phyloP scores from a whole-genome alignment of 169 alveolate species.

The Plasmodium coatneyi region DNA sequence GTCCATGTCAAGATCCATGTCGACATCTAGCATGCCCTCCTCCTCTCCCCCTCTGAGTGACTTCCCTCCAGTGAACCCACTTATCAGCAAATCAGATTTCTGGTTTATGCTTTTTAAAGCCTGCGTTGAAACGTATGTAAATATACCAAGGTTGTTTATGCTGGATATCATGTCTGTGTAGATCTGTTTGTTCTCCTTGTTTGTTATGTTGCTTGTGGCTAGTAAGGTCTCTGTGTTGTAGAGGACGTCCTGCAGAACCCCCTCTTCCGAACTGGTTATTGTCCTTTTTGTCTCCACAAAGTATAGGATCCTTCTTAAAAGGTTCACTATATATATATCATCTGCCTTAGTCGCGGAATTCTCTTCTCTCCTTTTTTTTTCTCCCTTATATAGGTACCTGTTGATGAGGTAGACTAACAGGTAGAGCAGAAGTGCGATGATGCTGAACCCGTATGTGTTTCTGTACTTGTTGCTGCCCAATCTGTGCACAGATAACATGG shows the following conservation, averaged over 20 bases:
- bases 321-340: slow-evolving; percentile 21
- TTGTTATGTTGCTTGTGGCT: slow-evolving; percentile 8
- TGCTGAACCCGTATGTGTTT: slow-evolving; percentile 15
- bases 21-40: slow-evolving; percentile 13
- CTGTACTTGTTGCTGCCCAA: slow-evolving; percentile 17
- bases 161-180: slow-evolving; percentile 38
- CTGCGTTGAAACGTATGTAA: slow-evolving; percentile 60
- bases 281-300: slow-evolving; percentile 16
- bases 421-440: neutral
- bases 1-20: neutral
- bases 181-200: slow-evolving; percentile 54
- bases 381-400: neutral
- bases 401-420: neutral
- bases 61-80: neutral
- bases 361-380: neutral
- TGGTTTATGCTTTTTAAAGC: slow-evolving; percentile 42
- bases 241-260: slow-evolving; percentile 3
- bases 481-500: slow-evolving; percentile 25
- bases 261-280: neutral
- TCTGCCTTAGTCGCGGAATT: neutral
- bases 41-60: neutral
- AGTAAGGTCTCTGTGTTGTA: slow-evolving; percentile 34
- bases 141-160: slow-evolving; percentile 51
- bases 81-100: slow-evolving; percentile 14
- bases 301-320: slow-evolving; percentile 29